phyloP scores from a whole-genome alignment of 1,284 basidiomycete species.

The Abortiporus biennis region DNA sequence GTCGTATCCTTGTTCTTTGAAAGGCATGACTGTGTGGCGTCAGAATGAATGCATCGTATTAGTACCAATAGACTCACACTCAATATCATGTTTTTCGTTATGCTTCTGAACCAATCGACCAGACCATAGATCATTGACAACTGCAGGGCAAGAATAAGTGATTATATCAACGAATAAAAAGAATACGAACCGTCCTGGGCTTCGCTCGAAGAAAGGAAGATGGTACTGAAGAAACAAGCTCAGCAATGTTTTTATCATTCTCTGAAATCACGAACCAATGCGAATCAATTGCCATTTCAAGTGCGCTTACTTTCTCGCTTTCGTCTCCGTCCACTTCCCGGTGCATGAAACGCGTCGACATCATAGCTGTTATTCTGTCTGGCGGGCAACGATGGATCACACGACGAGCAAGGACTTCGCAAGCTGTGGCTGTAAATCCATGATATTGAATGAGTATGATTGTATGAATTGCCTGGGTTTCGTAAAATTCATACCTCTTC shows the following conservation, averaged over 20 bases:
- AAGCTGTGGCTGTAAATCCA: slow-evolving; percentile 56
- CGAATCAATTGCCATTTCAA: slow-evolving; percentile 83
- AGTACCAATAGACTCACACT: slow-evolving; percentile 43
- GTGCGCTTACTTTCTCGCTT: slow-evolving; percentile 68
- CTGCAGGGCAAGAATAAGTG: slow-evolving; percentile 33
- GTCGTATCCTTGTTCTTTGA: slow-evolving; percentile 41
- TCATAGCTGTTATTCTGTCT: slow-evolving; percentile 62
- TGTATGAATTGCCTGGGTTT: background rate
- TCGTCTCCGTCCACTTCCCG: slow-evolving; percentile 71
- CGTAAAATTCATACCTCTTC: slow-evolving; percentile 49
- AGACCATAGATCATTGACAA: slow-evolving; percentile 70
- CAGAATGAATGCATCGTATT: background rate
- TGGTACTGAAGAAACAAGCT: slow-evolving; percentile 39
- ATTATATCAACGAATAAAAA: too few relatives aligned
- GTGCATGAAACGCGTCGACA: slow-evolving; percentile 76
- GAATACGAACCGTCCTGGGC: slow-evolving; percentile 65
- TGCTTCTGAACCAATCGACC: slow-evolving; percentile 80
- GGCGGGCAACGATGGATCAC: slow-evolving; percentile 65
- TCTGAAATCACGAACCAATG: slow-evolving; percentile 48
- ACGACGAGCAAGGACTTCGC: slow-evolving; percentile 83
- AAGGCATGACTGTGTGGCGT: slow-evolving; percentile 48
- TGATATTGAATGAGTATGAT: background rate
- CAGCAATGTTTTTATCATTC: background rate
- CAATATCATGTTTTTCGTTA: slow-evolving; percentile 62
- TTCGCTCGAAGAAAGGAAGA: slow-evolving; percentile 86